Evolutionary conservation across 768 basidiomycete genomes (phyloP).

Genomic region (Leccinum obscurum): DNA sequence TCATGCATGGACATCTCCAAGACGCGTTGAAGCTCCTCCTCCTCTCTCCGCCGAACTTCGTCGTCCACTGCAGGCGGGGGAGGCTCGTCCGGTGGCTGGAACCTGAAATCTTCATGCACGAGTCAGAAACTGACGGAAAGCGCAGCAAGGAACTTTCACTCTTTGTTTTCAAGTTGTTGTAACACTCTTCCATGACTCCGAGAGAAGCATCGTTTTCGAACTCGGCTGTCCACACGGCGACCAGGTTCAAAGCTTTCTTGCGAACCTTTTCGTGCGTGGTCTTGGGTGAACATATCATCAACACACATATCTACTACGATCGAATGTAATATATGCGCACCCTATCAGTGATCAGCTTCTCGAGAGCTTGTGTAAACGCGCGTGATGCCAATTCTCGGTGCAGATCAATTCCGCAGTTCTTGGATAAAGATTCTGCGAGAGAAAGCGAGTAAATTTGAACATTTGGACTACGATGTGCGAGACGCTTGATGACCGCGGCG

Average conservation of each 20-base stretch:
- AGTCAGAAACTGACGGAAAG: conserved; percentile 13
- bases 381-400: conserved; percentile 87
- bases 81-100: conserved; percentile 59
- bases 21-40: conserved; percentile 92
- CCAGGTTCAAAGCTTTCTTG: conserved; percentile 63
- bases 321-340: conserved; percentile 42
- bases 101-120: conserved; percentile 60
- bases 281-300: conserved; percentile 41
- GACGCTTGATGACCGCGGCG: conserved; percentile 82
- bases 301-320: neutral
- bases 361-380: conserved; percentile 87
- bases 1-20: conserved; percentile 93
- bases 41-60: conserved; percentile 79
- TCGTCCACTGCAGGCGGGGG: conserved; percentile 74
- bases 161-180: conserved; percentile 77
- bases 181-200: conserved; percentile 90
- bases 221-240: conserved; percentile 83
- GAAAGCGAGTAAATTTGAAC: conserved; percentile 94
- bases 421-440: conserved; percentile 83
- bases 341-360: conserved; percentile 85
- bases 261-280: conserved; percentile 92
- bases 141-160: conserved; percentile 45
- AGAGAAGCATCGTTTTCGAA: conserved; percentile 79
- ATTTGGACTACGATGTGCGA: conserved; percentile 92
- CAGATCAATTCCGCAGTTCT: conserved; percentile 83